A percentile compares a stretch with the other conserved stretches of the same genome.
These are phyloP conservation scores for Tubosaeta sp. DNA, from an alignment of 768 basidiomycete genomes.

Conservation along the genomic window DNA sequence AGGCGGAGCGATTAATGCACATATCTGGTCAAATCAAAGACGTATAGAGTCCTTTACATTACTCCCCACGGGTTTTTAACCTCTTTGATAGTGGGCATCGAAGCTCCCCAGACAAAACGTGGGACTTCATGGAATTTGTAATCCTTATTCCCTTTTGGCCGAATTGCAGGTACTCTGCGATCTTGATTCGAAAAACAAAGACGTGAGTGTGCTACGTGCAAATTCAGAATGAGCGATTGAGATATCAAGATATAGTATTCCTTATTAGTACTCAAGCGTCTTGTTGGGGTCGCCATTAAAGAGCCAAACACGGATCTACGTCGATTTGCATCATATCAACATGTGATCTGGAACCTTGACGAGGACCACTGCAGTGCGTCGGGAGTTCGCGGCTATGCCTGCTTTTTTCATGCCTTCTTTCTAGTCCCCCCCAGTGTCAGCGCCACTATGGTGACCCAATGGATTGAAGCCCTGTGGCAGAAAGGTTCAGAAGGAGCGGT, in stretches of 20 bases:
- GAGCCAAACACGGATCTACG: constrained; percentile 34
- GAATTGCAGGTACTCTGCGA: constrained; percentile 23
- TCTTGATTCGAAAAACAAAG: constrained; percentile 7
- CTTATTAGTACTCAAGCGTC: constrained; percentile 26
- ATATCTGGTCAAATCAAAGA: constrained; percentile 21
- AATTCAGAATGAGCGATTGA: not conserved
- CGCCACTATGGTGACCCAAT: constrained; percentile 38
- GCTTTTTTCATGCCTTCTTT: not conserved
- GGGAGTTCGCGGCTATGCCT: not conserved
- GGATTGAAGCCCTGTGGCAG: constrained; percentile 52
- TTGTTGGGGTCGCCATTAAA: constrained; percentile 39
- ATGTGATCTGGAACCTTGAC: constrained; percentile 47
- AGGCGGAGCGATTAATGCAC: constrained; percentile 4
- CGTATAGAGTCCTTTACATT: constrained; percentile 10
- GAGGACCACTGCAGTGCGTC: constrained; percentile 40
- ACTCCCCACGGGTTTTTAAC: constrained; percentile 1
- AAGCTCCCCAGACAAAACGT: not conserved
- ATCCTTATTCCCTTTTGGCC: constrained; percentile 22
- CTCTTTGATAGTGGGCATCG: constrained; percentile 14
- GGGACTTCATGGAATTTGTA: constrained; percentile 2
- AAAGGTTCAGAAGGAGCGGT: constrained; percentile 7
- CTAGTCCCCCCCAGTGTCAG: constrained; percentile 33
- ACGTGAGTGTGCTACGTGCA: constrained; percentile 11
- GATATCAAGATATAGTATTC: constrained; percentile 10
- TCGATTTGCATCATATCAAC: constrained; percentile 51